Evolutionary conservation across 805 yeast species (phyloP).

Genomic region (Candida maltosa): DNA sequence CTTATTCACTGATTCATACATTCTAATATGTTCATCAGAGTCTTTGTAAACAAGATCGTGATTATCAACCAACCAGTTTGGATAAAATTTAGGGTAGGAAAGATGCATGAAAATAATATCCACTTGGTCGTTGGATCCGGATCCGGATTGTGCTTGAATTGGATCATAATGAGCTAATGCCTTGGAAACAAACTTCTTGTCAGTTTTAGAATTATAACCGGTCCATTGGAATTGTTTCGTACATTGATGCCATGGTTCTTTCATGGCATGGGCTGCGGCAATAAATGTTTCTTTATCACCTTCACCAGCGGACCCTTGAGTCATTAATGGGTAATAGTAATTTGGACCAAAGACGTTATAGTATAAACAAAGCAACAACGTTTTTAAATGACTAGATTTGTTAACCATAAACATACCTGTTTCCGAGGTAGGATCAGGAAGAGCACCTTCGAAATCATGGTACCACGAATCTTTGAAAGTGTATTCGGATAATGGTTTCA

Average conservation of each 20-base stretch:
- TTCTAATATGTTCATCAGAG: conserved; percentile 33
- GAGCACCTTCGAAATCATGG: conserved; percentile 61
- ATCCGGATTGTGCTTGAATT: conserved; percentile 12
- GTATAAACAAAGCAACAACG: conserved; percentile 57
- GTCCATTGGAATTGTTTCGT: conserved; percentile 41
- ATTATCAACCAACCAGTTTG: conserved; percentile 30
- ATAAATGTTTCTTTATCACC: conserved; percentile 79
- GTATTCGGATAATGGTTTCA: conserved; percentile 20
- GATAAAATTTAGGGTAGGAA: conserved; percentile 51
- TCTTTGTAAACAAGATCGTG: conserved; percentile 33
- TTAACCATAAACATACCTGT: conserved; percentile 67
- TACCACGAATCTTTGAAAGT: conserved; percentile 32
- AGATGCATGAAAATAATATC: conserved; percentile 50
- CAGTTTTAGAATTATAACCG: conserved; percentile 26
- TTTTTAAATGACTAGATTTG: conserved; percentile 55
- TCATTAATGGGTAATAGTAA: conserved; percentile 62
- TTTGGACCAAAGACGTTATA: conserved; percentile 66
- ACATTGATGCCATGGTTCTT: conserved; percentile 51
- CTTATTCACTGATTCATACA: conserved; percentile 33
- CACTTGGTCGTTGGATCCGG: conserved; percentile 9
- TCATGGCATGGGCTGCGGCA: conserved; percentile 58
- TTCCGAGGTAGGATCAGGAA: conserved; percentile 68
- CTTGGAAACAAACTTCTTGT: conserved; percentile 29
- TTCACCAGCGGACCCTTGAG: conserved; percentile 75
- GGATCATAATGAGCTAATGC: conserved; percentile 43